Conservation (phyloP, 2,329 filamentous ascomycete species). For the Fusarium concolor region DNA sequence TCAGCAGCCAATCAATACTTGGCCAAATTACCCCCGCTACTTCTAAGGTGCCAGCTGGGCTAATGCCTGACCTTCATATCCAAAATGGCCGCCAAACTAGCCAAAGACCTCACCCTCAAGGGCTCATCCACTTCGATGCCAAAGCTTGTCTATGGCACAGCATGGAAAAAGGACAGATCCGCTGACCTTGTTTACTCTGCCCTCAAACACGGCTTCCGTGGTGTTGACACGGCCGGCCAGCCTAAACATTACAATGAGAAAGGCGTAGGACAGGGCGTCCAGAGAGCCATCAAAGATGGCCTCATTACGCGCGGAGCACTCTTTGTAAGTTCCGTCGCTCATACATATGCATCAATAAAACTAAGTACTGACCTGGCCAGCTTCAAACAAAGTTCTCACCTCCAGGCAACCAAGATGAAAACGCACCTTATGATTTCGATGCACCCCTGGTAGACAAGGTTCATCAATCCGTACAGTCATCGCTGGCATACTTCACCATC, state of each 20-base stretch:
- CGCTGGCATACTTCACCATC: constrained; percentile 71
- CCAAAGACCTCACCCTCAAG: constrained; percentile 50
- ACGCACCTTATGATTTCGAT: constrained; percentile 70
- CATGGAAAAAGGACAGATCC: constrained; percentile 83
- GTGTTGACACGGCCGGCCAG: constrained; percentile 82
- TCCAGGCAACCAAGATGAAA: constrained; percentile 68
- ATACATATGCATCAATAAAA: not conserved
- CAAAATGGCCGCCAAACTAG: constrained; percentile 41
- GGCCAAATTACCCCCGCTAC: too few species aligned
- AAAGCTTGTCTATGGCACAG: constrained; percentile 79
- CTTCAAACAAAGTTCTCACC: constrained; percentile 88
- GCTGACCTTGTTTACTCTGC: constrained; percentile 75
- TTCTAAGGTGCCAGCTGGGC: too few species aligned
- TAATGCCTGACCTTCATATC: not conserved
- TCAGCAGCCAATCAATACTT: too few species aligned
- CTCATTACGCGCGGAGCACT: constrained; percentile 68
- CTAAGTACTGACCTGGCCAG: constrained; percentile 50
- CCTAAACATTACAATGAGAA: constrained; percentile 82
- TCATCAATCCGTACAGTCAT: constrained; percentile 73
- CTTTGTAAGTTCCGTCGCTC: constrained; percentile 62
- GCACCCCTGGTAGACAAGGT: constrained; percentile 73
- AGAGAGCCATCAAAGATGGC: constrained; percentile 68
- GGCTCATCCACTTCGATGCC: constrained; percentile 57
- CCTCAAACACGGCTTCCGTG: constrained; percentile 75
- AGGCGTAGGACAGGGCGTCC: constrained; percentile 75